A percentile compares a stretch with the other conserved stretches of the same genome.
Conservation (phyloP, 306 rosid species). For the Malus asiatica region DNA sequence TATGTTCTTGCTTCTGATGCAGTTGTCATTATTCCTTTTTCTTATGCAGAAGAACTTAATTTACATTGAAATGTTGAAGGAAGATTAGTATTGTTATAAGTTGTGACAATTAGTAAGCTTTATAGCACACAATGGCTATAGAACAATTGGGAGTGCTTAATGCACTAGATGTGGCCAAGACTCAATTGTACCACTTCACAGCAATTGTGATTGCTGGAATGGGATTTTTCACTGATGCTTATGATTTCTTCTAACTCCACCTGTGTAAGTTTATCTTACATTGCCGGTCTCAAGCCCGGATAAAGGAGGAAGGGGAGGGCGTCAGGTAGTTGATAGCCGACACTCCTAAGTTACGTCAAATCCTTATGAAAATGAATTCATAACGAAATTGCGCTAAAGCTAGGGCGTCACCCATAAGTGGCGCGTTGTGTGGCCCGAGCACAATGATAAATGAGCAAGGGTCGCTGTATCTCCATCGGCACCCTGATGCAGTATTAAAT, state of each 20-base stretch:
- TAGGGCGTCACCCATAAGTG: too few relatives aligned
- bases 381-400: too few relatives aligned
- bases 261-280: too few relatives aligned
- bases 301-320: too few relatives aligned
- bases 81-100: neutral
- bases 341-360: too few relatives aligned
- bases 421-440: too few relatives aligned
- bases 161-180: conserved; percentile 76
- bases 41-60: neutral
- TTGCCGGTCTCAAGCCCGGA: too few relatives aligned
- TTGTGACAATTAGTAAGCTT: neutral
- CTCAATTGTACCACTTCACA: conserved; percentile 84
- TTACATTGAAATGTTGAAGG: neutral
- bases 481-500: too few relatives aligned
- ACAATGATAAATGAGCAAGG: too few relatives aligned
- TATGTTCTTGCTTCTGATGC: neutral
- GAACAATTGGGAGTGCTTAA: conserved; percentile 56
- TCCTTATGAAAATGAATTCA: too few relatives aligned
- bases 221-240: conserved; percentile 95
- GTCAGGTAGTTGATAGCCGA: too few relatives aligned
- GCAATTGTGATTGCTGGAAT: conserved; percentile 92
- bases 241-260: conserved; percentile 51
- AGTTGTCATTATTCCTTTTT: neutral
- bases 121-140: conserved; percentile 31
- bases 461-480: too few relatives aligned